Evolutionary conservation across 768 basidiomycete genomes (phyloP).

Genomic region (Lactifluus rugatus): DNA sequence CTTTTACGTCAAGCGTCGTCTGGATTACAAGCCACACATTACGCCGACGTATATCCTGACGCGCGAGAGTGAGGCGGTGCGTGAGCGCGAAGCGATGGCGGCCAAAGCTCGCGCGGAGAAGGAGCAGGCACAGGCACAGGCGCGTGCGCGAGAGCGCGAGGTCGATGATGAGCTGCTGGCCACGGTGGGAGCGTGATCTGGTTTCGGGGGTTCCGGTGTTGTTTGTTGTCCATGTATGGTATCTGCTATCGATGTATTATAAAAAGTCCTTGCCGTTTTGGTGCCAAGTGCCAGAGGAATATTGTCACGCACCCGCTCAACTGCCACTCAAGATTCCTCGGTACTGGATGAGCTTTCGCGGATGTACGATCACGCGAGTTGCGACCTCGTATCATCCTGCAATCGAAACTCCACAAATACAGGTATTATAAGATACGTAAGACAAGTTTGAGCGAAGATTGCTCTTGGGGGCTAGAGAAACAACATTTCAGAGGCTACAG

Average conservation of each 20-base stretch:
- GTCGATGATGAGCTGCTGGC: slow-evolving; percentile 19
- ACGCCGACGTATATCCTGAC: slow-evolving; percentile 16
- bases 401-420: too few relatives aligned
- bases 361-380: too few relatives aligned
- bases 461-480: too few relatives aligned
- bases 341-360: too few relatives aligned
- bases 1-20: slow-evolving; percentile 84
- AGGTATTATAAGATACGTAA: too few relatives aligned
- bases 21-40: slow-evolving; percentile 62
- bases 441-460: too few relatives aligned
- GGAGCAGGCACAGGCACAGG: slow-evolving; percentile 10
- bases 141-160: slow-evolving; percentile 10
- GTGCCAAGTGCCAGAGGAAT: too few relatives aligned
- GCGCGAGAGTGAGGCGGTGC: slow-evolving; percentile 16
- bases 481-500: too few relatives aligned
- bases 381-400: too few relatives aligned
- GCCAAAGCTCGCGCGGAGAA: slow-evolving; percentile 6
- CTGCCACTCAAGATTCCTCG: too few relatives aligned
- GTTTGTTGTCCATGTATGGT: background rate
- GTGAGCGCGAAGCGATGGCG: slow-evolving; percentile 11
- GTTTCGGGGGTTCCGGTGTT: background rate
- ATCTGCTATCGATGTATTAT: background rate
- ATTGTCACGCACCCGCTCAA: too few relatives aligned
- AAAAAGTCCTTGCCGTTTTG: too few relatives aligned
- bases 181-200: background rate